These are phyloP conservation scores for Arthrobotrys pseudoclavata DNA, from an alignment of 2,329 filamentous ascomycete genomes.

Conservation along the genomic window DNA sequence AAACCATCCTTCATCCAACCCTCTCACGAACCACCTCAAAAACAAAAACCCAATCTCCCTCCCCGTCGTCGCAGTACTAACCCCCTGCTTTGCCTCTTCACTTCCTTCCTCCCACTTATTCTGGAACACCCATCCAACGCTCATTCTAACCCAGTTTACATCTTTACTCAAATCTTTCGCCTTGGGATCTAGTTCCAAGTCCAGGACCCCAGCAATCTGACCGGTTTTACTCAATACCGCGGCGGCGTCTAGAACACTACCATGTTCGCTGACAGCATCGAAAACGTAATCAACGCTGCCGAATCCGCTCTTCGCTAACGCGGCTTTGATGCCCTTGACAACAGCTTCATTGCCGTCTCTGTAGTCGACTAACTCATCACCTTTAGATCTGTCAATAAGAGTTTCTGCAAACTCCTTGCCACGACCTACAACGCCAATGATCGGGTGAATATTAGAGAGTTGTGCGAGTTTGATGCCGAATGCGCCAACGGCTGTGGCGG, in stretches of 20 bases:
- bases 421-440: conserved; percentile 74
- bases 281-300: conserved; percentile 68
- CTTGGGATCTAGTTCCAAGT: conserved; percentile 61
- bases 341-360: conserved; percentile 70
- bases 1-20: conserved; percentile 70
- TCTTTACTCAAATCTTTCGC: conserved; percentile 65
- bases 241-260: conserved; percentile 68
- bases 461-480: conserved; percentile 73
- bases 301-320: conserved; percentile 66
- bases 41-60: conserved; percentile 43
- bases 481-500: conserved; percentile 72
- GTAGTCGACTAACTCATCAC: conserved; percentile 75
- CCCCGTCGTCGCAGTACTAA: not conserved
- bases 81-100: conserved; percentile 50
- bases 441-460: conserved; percentile 73
- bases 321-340: conserved; percentile 68
- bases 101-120: conserved; percentile 28
- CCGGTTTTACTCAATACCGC: conserved; percentile 67
- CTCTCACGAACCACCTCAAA: conserved; percentile 40
- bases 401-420: conserved; percentile 70
- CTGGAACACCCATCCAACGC: conserved; percentile 65
- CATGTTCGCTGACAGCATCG: conserved; percentile 73
- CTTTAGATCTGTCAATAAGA: conserved; percentile 71
- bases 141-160: conserved; percentile 63
- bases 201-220: conserved; percentile 67